A percentile compares a stretch with the other conserved stretches of the same genome.
Evolutionary conservation across 2,329 filamentous ascomycete genomes (phyloP).

Genomic region (Alternaria hordeiaustralica): DNA sequence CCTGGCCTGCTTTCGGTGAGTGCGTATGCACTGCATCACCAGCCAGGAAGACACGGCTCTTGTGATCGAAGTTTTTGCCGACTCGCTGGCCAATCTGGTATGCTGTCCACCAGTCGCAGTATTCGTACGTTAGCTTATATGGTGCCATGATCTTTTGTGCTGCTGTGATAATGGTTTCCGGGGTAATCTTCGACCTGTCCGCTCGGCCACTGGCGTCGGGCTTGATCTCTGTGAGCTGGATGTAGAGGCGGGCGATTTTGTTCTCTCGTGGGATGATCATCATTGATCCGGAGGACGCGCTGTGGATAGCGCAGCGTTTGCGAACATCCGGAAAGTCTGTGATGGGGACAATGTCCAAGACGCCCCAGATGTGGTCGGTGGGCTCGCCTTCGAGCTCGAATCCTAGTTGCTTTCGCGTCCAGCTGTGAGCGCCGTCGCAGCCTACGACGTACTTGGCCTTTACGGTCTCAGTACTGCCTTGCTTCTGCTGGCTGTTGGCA

Average conservation of each 20-base stretch:
- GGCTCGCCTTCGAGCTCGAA: constrained; percentile 64
- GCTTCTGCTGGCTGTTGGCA: constrained; percentile 47
- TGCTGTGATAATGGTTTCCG: constrained; percentile 66
- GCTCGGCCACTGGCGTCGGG: constrained; percentile 54
- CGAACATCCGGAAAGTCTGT: constrained; percentile 68
- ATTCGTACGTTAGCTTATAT: constrained; percentile 69
- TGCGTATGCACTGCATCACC: constrained; percentile 69
- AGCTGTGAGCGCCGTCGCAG: constrained; percentile 72
- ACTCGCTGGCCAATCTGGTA: constrained; percentile 73
- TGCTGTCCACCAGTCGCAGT: constrained; percentile 72
- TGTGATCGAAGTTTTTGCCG: constrained; percentile 62
- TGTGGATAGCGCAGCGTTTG: constrained; percentile 65
- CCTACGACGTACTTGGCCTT: constrained; percentile 70
- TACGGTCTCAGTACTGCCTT: constrained; percentile 52
- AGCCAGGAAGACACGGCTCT: constrained; percentile 70
- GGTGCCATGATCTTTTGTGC: constrained; percentile 71
- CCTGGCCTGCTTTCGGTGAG: constrained; percentile 70
- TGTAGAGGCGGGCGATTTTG: constrained; percentile 68
- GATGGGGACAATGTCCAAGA: constrained; percentile 60
- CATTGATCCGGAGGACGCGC: constrained; percentile 61
- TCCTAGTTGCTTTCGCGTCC: constrained; percentile 66
- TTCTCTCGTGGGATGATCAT: constrained; percentile 72
- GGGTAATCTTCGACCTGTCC: constrained; percentile 68
- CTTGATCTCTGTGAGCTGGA: constrained; percentile 64
- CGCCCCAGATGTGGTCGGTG: constrained; percentile 62